Conservation (phyloP, 2,329 filamentous ascomycete genomes). For the Coniochaeta sp. region DNA sequence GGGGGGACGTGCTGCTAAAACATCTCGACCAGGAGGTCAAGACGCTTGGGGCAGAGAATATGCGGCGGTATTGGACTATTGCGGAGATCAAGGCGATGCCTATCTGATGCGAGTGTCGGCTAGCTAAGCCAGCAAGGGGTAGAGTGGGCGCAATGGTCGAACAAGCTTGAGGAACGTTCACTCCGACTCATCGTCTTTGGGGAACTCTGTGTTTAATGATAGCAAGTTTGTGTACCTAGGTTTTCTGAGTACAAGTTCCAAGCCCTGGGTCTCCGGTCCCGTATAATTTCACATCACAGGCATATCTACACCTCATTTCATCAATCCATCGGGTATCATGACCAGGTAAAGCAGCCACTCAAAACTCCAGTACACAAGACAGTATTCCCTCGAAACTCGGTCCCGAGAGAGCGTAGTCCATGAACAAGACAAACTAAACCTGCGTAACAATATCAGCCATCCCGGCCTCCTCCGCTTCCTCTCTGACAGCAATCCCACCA, state of each 20-base stretch:
- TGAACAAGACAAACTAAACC: background rate
- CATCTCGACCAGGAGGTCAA: slow-evolving; percentile 82
- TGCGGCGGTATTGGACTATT: slow-evolving; percentile 73
- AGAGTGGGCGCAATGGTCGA: background rate
- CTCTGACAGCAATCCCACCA: slow-evolving; percentile 46
- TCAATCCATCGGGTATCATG: background rate
- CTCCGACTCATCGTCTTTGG: background rate
- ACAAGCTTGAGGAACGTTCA: too few relatives aligned
- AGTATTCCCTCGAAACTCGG: background rate
- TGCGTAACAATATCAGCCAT: slow-evolving; percentile 34
- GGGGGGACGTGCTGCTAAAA: slow-evolving; percentile 71
- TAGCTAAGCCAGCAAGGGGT: background rate
- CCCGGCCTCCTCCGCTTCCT: slow-evolving; percentile 45
- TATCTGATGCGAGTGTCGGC: slow-evolving; percentile 39
- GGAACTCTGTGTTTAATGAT: background rate
- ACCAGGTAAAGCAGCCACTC: background rate
- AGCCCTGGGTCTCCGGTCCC: background rate
- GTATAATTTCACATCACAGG: background rate
- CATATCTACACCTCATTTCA: background rate
- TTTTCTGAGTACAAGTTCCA: background rate
- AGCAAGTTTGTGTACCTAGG: background rate
- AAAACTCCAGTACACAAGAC: background rate
- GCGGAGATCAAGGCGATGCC: slow-evolving; percentile 67
- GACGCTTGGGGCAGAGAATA: slow-evolving; percentile 75
- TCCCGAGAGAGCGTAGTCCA: background rate